Evolutionary conservation across 2,329 filamentous ascomycete genomes (phyloP).

Genomic region (Colletotrichum lindemuthianum): DNA sequence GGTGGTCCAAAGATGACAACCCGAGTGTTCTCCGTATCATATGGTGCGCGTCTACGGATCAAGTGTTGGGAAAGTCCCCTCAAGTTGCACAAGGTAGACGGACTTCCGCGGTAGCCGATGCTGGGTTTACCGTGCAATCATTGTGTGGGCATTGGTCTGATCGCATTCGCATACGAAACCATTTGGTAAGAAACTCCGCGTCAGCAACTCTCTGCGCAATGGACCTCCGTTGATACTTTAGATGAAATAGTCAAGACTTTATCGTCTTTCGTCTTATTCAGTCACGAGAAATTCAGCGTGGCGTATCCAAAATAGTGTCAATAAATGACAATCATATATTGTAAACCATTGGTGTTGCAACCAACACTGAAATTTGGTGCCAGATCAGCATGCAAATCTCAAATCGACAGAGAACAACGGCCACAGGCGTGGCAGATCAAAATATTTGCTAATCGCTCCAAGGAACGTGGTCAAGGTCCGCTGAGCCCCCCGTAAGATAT

Average conservation of each 20-base stretch:
- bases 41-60: neutral
- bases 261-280: neutral
- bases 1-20: no score
- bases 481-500: constrained; percentile 33
- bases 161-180: constrained; percentile 10
- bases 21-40: no score
- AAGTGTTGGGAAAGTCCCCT: neutral
- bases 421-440: constrained; percentile 19
- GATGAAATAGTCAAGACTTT: constrained; percentile 5
- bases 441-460: constrained; percentile 41
- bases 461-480: constrained; percentile 42
- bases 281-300: neutral
- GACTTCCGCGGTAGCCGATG: constrained; percentile 3
- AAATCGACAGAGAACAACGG: constrained; percentile 33
- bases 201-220: neutral
- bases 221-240: neutral
- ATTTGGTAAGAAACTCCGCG: no score
- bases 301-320: constrained; percentile 14
- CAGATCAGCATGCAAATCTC: constrained; percentile 9
- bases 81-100: neutral
- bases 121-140: constrained; percentile 7
- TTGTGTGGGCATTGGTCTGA: neutral
- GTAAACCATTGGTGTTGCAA: constrained; percentile 32
- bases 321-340: constrained; percentile 21
- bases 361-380: constrained; percentile 30